Evolutionary conservation across 768 basidiomycete species (phyloP), one percentile per base, ranked within the genome.

Genomic region (Xerocomellus amylosporus): DNA sequence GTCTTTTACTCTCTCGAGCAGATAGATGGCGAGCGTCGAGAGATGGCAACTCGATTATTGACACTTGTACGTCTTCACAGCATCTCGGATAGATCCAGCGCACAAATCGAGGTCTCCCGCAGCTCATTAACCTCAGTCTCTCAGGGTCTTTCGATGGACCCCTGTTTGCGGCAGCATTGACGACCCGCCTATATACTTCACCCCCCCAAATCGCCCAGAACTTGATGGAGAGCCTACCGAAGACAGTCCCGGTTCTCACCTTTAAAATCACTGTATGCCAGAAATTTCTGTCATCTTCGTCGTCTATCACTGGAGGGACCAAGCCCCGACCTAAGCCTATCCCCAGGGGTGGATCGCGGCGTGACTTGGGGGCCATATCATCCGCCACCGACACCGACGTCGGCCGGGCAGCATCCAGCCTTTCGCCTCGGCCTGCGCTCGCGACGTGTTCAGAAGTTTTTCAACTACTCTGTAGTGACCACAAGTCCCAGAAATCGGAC

Each of bases 181-280:
- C 71, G 52, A 72, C 64, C 31, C 72, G 72, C n/a, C 55, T 77
- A 10, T 58, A 70, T 19, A 66, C 70, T 2, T 61, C 65, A 26
- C 54, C 68, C 9, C 54, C 71, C 5, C 62, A 72, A 49, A 59
- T 64, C 4, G 50, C 71, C 15, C 66, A 64, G n/a, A 62, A 56
- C n/a, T 60, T 81, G 44, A 66, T 80, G 58, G 71, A 71, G 19
- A 56, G 64, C 43, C 58, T 81, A 24, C 62, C 64, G 3, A 72
- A 71, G 42, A 73, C 77, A 13, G 58, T 67, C 19, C 56, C 74
- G 4, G 54, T 64, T 3, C 68, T 74, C 45, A 63, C 62, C 22
- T 80, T 81, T 50, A 80, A 79, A 63, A 53, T 80, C 5, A 59
- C 68, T 0, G 58, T 80, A 14, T 81, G 78, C 58, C 74, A 74